Conservation (phyloP, 345 rosid genomes). For the Camelina neglecta region DNA sequence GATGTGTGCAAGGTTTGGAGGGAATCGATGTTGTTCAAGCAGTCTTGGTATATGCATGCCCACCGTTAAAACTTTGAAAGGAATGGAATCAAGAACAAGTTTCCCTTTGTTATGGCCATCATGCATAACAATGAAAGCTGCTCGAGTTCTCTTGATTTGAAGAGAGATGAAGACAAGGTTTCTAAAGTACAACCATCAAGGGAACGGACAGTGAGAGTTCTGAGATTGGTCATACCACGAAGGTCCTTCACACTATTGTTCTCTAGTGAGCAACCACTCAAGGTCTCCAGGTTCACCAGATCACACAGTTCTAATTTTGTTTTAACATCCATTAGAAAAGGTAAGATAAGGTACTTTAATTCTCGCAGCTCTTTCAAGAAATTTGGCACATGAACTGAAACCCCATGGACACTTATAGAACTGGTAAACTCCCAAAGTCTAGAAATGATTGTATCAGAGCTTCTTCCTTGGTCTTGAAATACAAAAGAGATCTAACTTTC, state of each 20-base stretch:
- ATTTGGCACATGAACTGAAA: constrained; percentile 41
- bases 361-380: constrained; percentile 37
- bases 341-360: constrained; percentile 36
- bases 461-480: not conserved
- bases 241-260: constrained; percentile 25
- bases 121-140: constrained; percentile 1
- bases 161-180: constrained; percentile 32
- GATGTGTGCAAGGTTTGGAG: constrained; percentile 44
- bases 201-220: constrained; percentile 1
- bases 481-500: constrained; percentile 28
- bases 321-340: constrained; percentile 8
- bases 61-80: constrained; percentile 35
- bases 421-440: constrained; percentile 28
- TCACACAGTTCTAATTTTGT: constrained; percentile 29
- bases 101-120: not conserved
- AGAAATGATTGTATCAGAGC: constrained; percentile 10
- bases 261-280: constrained; percentile 9
- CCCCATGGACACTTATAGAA: constrained; percentile 33
- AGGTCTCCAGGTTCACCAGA: constrained; percentile 28
- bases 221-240: constrained; percentile 33
- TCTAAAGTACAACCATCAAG: constrained; percentile 18
- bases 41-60: constrained; percentile 30
- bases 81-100: constrained; percentile 6
- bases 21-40: constrained; percentile 46
- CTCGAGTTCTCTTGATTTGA: constrained; percentile 6